Conservation (phyloP, 176 grass and related monocot genomes). For the Triticum monococcum region DNA sequence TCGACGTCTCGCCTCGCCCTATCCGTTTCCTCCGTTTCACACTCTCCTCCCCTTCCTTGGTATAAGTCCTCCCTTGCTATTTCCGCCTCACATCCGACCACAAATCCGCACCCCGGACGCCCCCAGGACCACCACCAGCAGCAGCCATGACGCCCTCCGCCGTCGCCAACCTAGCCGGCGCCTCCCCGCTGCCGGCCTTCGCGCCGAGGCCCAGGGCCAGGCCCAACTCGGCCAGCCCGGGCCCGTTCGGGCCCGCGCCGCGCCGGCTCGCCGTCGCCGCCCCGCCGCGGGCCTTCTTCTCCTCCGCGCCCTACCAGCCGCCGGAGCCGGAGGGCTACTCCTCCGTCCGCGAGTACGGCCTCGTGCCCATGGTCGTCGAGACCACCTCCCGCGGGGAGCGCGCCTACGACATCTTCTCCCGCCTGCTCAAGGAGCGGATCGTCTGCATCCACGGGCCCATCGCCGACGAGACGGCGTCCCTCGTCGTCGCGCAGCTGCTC, state of each 20-base stretch:
- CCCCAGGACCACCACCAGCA: neutral
- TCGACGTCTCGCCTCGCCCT: conserved; percentile 5
- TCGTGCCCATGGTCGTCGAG: conserved; percentile 90
- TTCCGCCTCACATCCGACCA: neutral
- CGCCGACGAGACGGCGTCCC: conserved; percentile 62
- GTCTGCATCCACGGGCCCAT: conserved; percentile 82
- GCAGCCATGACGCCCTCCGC: conserved; percentile 39
- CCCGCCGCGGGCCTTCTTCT: conserved; percentile 43
- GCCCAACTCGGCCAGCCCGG: neutral
- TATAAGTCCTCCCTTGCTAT: conserved; percentile 14
- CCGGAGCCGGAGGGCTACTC: conserved; percentile 12
- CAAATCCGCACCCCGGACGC: neutral
- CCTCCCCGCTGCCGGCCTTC: conserved; percentile 27
- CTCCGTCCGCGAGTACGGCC: conserved; percentile 38
- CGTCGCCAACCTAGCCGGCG: conserved; percentile 16
- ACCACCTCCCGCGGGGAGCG: conserved; percentile 85
- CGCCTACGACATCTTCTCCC: conserved; percentile 85
- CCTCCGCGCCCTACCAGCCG: conserved; percentile 24
- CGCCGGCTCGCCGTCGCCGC: conserved; percentile 27
- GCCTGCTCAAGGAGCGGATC: conserved; percentile 92
- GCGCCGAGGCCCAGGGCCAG: conserved; percentile 1
- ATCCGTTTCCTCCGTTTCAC: conserved; percentile 32
- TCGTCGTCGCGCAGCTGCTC: conserved; percentile 91
- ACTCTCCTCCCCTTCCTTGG: neutral
- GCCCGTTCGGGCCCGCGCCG: neutral